Percentiles rank a stretch among this genome's conserved stretches.
phyloP scores from a whole-genome alignment of 305 asterid species.

The Ilex paraguariensis region DNA sequence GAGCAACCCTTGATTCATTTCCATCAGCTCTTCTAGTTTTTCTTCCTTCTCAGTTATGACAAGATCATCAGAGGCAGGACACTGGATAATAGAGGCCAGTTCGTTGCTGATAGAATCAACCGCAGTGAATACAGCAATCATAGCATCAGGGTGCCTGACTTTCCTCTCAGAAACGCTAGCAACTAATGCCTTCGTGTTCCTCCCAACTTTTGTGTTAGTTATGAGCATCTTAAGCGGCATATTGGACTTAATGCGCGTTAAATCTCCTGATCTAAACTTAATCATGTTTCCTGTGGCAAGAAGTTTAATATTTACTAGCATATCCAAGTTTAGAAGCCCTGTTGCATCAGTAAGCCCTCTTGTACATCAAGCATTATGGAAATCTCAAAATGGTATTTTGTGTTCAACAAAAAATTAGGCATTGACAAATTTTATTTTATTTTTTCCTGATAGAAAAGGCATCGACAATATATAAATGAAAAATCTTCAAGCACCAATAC shows the following conservation, averaged over 20 bases:
- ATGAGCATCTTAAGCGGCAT: slow-evolving; percentile 95
- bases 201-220: slow-evolving; percentile 87
- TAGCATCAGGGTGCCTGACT: slow-evolving; percentile 62
- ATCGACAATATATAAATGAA: not conserved
- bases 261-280: slow-evolving; percentile 75
- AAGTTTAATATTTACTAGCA: slow-evolving; percentile 14
- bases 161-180: slow-evolving; percentile 81
- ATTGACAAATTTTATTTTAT: not conserved
- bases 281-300: slow-evolving; percentile 76
- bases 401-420: not conserved
- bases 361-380: not conserved
- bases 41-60: slow-evolving; percentile 91
- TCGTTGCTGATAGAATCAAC: slow-evolving; percentile 86
- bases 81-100: slow-evolving; percentile 67
- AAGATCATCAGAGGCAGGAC: slow-evolving; percentile 78
- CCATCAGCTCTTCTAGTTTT: slow-evolving; percentile 79
- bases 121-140: slow-evolving; percentile 79
- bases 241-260: slow-evolving; percentile 72
- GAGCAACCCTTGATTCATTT: slow-evolving; percentile 93
- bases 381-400: not conserved
- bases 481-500: not conserved
- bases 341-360: not conserved
- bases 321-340: slow-evolving; percentile 1
- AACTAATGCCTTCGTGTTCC: slow-evolving; percentile 86
- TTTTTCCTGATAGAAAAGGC: no score